Conservation (phyloP, 306 rosid species). For the Leucaena leucocephala region DNA sequence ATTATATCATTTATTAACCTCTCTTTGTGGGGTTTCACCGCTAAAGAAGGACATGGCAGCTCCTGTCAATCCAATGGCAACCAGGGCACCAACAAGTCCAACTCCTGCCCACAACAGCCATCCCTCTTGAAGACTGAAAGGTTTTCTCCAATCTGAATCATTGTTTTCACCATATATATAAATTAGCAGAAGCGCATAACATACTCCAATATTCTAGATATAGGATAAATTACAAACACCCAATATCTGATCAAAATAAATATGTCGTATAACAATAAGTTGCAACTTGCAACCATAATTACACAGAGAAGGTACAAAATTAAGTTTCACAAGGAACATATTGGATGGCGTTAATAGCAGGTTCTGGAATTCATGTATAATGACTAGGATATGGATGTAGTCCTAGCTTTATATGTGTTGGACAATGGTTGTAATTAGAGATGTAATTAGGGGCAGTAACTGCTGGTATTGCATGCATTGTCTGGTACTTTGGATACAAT, state of each 20-base stretch:
- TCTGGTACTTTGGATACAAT: background rate
- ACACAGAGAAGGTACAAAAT: conserved; percentile 15
- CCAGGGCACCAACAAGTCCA: conserved; percentile 84
- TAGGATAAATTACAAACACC: conserved; percentile 20
- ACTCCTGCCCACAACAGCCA: conserved; percentile 98
- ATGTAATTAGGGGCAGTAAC: background rate
- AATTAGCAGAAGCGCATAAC: background rate
- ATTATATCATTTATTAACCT: conserved; percentile 50
- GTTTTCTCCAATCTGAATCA: conserved; percentile 78
- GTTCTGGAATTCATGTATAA: background rate
- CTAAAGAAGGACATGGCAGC: conserved; percentile 61
- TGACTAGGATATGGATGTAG: background rate
- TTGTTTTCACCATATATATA: conserved; percentile 28
- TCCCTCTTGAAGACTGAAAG: conserved; percentile 80
- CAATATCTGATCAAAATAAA: conserved; percentile 20
- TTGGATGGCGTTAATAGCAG: background rate
- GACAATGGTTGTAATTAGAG: background rate
- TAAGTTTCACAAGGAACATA: conserved; percentile 9
- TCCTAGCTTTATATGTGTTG: background rate
- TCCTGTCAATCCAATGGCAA: conserved; percentile 75
- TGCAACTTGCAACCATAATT: conserved; percentile 12
- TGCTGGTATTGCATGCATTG: background rate
- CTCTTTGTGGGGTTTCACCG: conserved; percentile 82
- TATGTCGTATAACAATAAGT: conserved; percentile 25
- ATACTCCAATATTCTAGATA: conserved; percentile 29